Conservation (phyloP, 495 filamentous ascomycete genomes). For the Neurospora sp. region DNA sequence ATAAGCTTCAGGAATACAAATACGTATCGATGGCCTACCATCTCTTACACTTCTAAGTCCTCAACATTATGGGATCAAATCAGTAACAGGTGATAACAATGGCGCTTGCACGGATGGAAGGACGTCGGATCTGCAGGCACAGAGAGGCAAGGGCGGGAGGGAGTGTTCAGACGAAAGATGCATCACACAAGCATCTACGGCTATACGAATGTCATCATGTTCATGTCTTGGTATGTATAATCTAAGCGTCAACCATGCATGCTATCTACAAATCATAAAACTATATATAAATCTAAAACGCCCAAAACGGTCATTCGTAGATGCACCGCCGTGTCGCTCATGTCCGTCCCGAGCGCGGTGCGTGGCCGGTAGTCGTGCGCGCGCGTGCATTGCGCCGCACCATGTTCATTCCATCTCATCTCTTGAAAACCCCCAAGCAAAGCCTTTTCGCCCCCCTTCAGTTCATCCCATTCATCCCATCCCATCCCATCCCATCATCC, state of each 20-base stretch:
- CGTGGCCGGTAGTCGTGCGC: neutral
- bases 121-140: neutral
- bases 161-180: neutral
- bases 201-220: neutral
- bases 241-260: neutral
- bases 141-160: neutral
- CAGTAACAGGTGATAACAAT: too few species aligned
- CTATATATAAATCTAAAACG: neutral
- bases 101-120: neutral
- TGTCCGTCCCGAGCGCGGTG: neutral
- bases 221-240: neutral
- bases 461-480: neutral
- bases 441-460: neutral
- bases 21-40: too few species aligned
- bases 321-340: neutral
- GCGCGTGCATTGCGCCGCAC: neutral
- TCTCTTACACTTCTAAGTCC: too few species aligned
- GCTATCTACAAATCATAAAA: neutral
- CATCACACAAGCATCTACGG: neutral
- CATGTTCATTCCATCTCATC: neutral
- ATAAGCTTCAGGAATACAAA: neutral
- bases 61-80: too few species aligned
- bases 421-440: neutral
- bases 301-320: neutral
- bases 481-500: neutral